Conservation (phyloP, 2,329 filamentous ascomycete species). For the Neopestalotiopsis sp. region DNA sequence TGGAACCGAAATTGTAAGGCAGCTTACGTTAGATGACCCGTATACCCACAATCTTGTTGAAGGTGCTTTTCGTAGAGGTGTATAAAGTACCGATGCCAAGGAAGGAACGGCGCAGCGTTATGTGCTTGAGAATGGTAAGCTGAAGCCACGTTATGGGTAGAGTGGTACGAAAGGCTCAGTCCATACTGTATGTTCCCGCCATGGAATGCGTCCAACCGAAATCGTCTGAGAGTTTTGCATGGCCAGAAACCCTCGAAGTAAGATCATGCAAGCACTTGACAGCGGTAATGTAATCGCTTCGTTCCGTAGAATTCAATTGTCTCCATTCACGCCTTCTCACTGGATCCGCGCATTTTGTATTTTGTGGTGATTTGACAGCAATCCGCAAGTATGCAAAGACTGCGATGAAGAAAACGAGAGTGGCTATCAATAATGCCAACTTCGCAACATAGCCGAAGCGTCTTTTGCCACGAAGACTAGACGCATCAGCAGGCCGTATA, state of each 20-base stretch:
- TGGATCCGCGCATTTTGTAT: background rate
- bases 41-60: constrained; percentile 32
- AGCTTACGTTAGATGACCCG: background rate
- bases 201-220: constrained; percentile 40
- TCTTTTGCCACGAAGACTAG: too few species aligned
- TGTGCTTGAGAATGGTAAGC: constrained; percentile 30
- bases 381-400: too few species aligned
- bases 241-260: constrained; percentile 26
- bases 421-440: too few species aligned
- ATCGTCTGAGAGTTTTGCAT: constrained; percentile 26
- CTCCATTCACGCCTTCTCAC: background rate
- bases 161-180: background rate
- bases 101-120: constrained; percentile 36
- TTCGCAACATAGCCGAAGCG: too few species aligned
- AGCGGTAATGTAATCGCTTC: constrained; percentile 32
- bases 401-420: too few species aligned
- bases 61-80: constrained; percentile 38
- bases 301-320: background rate
- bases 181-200: constrained; percentile 21
- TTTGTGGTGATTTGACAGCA: too few species aligned
- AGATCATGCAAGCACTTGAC: constrained; percentile 35
- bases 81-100: constrained; percentile 42
- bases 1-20: too few species aligned
- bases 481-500: too few species aligned
- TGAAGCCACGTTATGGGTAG: too few species aligned